Evolutionary conservation across 208 protist species (phyloP).

Genomic region (Crithidia expoeki): DNA sequence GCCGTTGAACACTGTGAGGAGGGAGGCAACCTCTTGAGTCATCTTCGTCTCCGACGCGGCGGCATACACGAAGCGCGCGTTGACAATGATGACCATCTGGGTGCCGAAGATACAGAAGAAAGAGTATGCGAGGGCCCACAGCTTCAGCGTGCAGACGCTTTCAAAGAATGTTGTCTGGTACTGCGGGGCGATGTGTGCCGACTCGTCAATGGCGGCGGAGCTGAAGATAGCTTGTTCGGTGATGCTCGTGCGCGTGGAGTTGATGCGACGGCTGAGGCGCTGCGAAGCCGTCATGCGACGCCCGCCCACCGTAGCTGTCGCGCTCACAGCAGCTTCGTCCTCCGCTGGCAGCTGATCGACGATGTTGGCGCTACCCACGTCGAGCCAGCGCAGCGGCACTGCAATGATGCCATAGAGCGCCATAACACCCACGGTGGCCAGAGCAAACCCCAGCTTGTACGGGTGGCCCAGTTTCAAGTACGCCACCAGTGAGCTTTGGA

Average conservation of each 20-base stretch:
- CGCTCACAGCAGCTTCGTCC: constrained; percentile 6
- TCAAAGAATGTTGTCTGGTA: constrained; percentile 68
- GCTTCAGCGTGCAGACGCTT: constrained; percentile 43
- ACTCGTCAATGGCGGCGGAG: constrained; percentile 23
- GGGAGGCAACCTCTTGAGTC: constrained; percentile 48
- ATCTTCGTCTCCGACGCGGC: constrained; percentile 46
- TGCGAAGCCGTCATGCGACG: constrained; percentile 30
- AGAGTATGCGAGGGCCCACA: constrained; percentile 67
- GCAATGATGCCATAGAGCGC: constrained; percentile 51
- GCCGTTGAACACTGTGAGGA: constrained; percentile 71
- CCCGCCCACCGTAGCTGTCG: not conserved
- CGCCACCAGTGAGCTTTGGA: constrained; percentile 54
- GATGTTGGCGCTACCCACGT: constrained; percentile 37
- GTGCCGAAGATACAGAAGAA: constrained; percentile 65
- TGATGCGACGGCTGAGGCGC: constrained; percentile 37
- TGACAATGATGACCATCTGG: constrained; percentile 70
- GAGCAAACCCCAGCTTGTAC: constrained; percentile 47
- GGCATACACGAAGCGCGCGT: constrained; percentile 77
- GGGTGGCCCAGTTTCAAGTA: constrained; percentile 36
- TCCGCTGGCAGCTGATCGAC: constrained; percentile 24
- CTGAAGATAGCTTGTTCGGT: constrained; percentile 18
- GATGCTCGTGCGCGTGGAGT: constrained; percentile 17
- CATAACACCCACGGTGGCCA: constrained; percentile 41
- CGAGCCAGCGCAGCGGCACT: constrained; percentile 54
- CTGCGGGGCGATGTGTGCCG: constrained; percentile 61